Evolutionary conservation across 2,329 filamentous ascomycete species (phyloP), one percentile per base, ranked within the genome.

Genomic region (Verticillium alfalfae): DNA sequence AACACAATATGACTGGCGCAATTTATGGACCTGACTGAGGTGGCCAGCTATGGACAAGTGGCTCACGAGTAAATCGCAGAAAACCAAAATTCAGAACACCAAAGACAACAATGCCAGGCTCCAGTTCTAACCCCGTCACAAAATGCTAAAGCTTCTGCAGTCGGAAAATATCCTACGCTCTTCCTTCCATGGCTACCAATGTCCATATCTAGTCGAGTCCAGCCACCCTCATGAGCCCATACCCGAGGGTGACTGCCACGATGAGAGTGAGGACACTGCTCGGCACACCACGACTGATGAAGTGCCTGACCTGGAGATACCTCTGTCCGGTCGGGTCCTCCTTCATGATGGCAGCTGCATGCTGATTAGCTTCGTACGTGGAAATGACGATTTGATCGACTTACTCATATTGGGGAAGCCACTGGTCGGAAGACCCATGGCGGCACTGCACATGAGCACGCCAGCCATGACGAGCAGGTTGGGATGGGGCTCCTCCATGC

Each of bases 331-430:
- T 96, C 0, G 91, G 85, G 70, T 99, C 94, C 77, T 99, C 95
- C 83, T 98, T 98, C 95, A 99, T 98, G 70, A 99, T 98, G 4
- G 95, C 95, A 71, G 95, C 92, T 96, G 58, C 16, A 54, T 2
- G 31, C 18, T 22, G 6, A 26, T 52, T 52, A 52, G 45, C 45
- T 12, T 45, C 38, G n/a, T 5, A 37, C 59, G 52, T 55, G 34
- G 31, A 13, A 18, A 58, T 31, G 26, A 18, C 10, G 10, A 22
- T 2, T 2, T 16, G 39, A 52, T 12, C 9, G 55, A 90, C 93
- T 83, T 86, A 97, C 93, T 99, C 95, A 99, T 99, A 69, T 99
- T 99, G 1, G 95, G 95, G 79, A 99, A 99, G 9, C 95, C 96
- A 72, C 89, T 94, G 0, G 95, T 99, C 2, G 95, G 95, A 75